phyloP scores from a whole-genome alignment of 352 stramenopile species.

The Globisporangium carolinianum region DNA sequence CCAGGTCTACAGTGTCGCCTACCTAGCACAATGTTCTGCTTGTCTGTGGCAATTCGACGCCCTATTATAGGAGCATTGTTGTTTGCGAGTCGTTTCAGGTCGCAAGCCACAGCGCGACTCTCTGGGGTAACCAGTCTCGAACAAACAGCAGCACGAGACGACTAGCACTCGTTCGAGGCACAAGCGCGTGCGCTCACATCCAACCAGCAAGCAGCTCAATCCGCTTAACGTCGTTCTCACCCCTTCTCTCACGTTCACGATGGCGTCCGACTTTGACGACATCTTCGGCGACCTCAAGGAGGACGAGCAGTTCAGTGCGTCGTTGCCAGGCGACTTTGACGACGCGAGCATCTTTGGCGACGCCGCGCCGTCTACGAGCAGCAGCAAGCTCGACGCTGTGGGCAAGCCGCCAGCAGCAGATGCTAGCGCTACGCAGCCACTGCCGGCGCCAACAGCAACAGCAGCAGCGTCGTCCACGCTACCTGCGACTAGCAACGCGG shows the following conservation, averaged over 20 bases:
- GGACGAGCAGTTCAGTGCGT: conserved; percentile 37
- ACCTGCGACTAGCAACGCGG: conserved; percentile 14
- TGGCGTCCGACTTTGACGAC: conserved; percentile 65
- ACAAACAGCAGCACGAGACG: too few species aligned
- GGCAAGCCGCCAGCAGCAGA: neutral
- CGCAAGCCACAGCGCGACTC: too few species aligned
- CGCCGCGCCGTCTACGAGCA: neutral
- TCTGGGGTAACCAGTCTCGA: too few species aligned
- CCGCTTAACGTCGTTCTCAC: too few species aligned
- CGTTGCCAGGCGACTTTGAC: conserved; percentile 37
- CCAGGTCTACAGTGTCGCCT: too few species aligned
- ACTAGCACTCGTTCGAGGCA: too few species aligned
- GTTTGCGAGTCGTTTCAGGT: too few species aligned
- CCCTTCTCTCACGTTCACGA: neutral
- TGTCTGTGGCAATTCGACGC: too few species aligned
- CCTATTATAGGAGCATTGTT: too few species aligned
- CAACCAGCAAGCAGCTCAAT: too few species aligned
- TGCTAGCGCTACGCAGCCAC: neutral
- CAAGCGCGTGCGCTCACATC: too few species aligned
- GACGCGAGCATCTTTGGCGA: conserved; percentile 50
- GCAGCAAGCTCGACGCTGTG: neutral
- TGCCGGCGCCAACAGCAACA: conserved; percentile 4
- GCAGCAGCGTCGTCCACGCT: conserved; percentile 5
- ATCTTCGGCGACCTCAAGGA: conserved; percentile 77
- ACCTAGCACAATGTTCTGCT: too few species aligned